Evolutionary conservation across 805 yeast genomes (phyloP).

Genomic region (Yarrowia porcina): DNA sequence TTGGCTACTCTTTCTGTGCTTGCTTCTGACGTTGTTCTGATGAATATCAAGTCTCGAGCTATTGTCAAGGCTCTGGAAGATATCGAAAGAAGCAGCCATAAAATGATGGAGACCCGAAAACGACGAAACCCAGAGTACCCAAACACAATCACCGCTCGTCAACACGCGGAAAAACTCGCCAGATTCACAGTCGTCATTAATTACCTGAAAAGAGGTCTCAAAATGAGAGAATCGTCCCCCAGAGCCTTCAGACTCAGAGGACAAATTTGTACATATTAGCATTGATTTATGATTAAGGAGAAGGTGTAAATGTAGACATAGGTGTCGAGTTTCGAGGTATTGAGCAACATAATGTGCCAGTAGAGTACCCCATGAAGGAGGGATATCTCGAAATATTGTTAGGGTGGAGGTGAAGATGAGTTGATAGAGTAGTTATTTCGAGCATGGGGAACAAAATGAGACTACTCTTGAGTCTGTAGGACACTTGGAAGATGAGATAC

Average conservation of each 20-base stretch:
- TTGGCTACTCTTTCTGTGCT: slow-evolving; percentile 27
- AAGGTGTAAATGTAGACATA: too few species aligned
- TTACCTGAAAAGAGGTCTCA: not conserved
- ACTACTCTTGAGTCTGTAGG: too few species aligned
- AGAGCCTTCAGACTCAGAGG: not conserved
- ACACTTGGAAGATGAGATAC: too few species aligned
- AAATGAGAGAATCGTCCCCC: not conserved
- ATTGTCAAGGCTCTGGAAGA: not conserved
- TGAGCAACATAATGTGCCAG: too few species aligned
- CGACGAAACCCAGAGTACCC: not conserved
- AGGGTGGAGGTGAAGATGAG: too few species aligned
- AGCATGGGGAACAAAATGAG: too few species aligned
- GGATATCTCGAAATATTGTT: too few species aligned
- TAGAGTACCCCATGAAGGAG: too few species aligned
- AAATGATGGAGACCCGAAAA: not conserved
- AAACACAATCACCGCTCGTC: not conserved
- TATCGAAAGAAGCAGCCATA: not conserved
- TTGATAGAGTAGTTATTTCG: too few species aligned
- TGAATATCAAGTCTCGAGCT: slow-evolving; percentile 3
- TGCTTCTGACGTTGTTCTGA: not conserved
- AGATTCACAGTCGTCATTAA: not conserved
- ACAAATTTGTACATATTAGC: not conserved
- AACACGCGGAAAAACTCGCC: not conserved
- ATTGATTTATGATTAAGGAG: too few species aligned
- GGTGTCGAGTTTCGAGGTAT: too few species aligned